phyloP scores from a whole-genome alignment of 495 filamentous ascomycete genomes.

The Paragyromitra xinjiangensis region DNA sequence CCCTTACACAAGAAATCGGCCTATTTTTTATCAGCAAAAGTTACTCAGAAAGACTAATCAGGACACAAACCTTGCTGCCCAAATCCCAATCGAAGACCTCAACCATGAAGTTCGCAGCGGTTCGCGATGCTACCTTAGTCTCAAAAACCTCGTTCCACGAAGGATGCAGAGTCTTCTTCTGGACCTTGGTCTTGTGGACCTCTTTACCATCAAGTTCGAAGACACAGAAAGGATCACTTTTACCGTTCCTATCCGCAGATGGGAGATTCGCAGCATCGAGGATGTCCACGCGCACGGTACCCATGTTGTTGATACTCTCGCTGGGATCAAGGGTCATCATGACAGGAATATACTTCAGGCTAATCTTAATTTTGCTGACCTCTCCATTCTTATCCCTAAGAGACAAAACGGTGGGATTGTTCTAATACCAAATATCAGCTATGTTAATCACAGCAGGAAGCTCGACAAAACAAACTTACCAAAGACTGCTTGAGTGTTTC shows the following conservation, averaged over 20 bases:
- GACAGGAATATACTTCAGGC: slow-evolving; percentile 90
- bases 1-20: slow-evolving; percentile 83
- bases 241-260: slow-evolving; percentile 92
- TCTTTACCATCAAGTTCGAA: slow-evolving; percentile 87
- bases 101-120: slow-evolving; percentile 83
- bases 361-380: slow-evolving; percentile 82
- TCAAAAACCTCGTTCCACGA: slow-evolving; percentile 97
- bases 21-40: slow-evolving; percentile 55
- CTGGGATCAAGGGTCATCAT: slow-evolving; percentile 91
- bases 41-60: too few species aligned
- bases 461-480: slow-evolving; percentile 62
- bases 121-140: slow-evolving; percentile 78
- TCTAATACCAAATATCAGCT: slow-evolving; percentile 62
- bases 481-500: slow-evolving; percentile 86
- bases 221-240: slow-evolving; percentile 95
- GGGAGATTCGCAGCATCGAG: slow-evolving; percentile 87
- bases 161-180: slow-evolving; percentile 96
- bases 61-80: slow-evolving; percentile 67
- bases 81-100: slow-evolving; percentile 96
- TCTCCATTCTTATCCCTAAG: slow-evolving; percentile 79
- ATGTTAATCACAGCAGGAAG: neutral
- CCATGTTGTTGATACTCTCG: slow-evolving; percentile 99
- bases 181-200: slow-evolving; percentile 88
- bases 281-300: slow-evolving; percentile 88
- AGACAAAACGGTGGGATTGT: slow-evolving; percentile 83